These are phyloP conservation scores for Calvatia gigantea DNA, from an alignment of 768 basidiomycete genomes.

Conservation along the genomic window DNA sequence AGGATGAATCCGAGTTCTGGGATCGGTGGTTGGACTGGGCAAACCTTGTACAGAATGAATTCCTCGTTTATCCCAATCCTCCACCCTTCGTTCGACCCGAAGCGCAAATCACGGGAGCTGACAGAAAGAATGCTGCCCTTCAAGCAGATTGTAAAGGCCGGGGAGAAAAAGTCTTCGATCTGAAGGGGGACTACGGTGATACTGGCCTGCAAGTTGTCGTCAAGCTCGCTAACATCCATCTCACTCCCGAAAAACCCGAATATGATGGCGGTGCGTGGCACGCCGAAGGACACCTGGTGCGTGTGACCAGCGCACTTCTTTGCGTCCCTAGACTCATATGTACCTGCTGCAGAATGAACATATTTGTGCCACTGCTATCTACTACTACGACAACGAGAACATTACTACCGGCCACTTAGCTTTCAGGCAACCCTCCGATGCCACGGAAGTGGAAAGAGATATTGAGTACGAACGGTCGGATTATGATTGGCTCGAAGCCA, in stretches of 20 bases:
- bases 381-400: conserved; percentile 26
- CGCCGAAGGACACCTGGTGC: conserved; percentile 25
- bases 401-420: conserved; percentile 21
- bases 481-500: conserved; percentile 23
- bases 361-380: conserved; percentile 27
- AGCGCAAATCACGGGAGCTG: not conserved
- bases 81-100: not conserved
- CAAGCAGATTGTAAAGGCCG: not conserved
- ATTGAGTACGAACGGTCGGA: conserved; percentile 22
- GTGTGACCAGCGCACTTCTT: not conserved
- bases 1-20: not conserved
- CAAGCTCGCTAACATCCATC: conserved; percentile 24
- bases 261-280: conserved; percentile 27
- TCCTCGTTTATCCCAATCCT: not conserved
- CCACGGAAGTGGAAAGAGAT: not conserved
- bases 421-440: conserved; percentile 19
- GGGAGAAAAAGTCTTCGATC: not conserved
- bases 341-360: conserved; percentile 27
- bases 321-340: not conserved
- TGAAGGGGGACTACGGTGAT: conserved; percentile 12
- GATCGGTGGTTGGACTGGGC: not conserved
- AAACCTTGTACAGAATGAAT: not conserved
- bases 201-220: conserved; percentile 20
- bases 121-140: not conserved
- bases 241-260: conserved; percentile 27